Evolutionary conservation across 2,329 filamentous ascomycete genomes (phyloP).

Genomic region (Aspergillus cejpii): DNA sequence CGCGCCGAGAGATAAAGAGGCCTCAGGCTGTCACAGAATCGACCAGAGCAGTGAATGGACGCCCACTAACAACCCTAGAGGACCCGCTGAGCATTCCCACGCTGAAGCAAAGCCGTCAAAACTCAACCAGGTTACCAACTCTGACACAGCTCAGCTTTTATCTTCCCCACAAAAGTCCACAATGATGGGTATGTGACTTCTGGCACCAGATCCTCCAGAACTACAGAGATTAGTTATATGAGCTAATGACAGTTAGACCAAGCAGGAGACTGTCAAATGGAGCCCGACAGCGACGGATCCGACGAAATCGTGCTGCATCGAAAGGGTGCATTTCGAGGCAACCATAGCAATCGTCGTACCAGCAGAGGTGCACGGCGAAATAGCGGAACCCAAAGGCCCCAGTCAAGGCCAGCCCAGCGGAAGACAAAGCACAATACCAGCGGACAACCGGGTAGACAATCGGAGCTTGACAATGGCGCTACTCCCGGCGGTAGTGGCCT

Average conservation of each 20-base stretch:
- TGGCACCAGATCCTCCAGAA: not conserved
- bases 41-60: not conserved
- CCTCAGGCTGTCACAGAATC: not conserved
- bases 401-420: not conserved
- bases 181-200: not conserved
- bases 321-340: not conserved
- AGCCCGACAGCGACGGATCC: constrained; percentile 14
- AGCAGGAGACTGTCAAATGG: not conserved
- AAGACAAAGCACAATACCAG: not conserved
- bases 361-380: not conserved
- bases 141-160: not conserved
- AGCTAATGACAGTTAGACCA: not conserved
- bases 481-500: not conserved
- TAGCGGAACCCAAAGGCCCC: not conserved
- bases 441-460: not conserved
- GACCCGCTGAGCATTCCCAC: not conserved
- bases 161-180: not conserved
- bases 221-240: not conserved
- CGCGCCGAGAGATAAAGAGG: not conserved
- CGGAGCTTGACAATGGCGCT: not conserved
- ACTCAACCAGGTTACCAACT: not conserved
- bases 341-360: not conserved
- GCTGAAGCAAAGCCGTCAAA: not conserved
- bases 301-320: constrained; percentile 20
- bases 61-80: not conserved